Percentiles rank a stretch among this genome's conserved stretches.
Evolutionary conservation across 2,329 filamentous ascomycete species (phyloP).

Genomic region (Bipolaris sorokiniana): DNA sequence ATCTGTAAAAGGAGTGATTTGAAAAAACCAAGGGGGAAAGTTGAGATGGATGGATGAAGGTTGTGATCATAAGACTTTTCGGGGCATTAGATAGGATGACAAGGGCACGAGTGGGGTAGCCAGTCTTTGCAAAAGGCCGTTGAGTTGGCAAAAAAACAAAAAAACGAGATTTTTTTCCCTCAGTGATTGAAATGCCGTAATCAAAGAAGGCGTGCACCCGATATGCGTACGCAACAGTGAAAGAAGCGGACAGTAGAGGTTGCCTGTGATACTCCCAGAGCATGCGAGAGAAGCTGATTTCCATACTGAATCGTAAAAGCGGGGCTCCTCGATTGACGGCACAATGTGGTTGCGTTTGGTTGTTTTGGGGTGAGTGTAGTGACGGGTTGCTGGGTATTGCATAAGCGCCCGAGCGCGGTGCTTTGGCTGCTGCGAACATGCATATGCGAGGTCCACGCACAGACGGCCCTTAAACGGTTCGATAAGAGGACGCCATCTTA

Average conservation of each 20-base stretch:
- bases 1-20: constrained; percentile 8
- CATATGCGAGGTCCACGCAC: constrained; percentile 20
- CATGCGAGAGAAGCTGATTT: background rate
- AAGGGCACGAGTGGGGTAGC: background rate
- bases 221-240: background rate
- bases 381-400: constrained; percentile 21
- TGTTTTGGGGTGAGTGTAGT: constrained; percentile 1
- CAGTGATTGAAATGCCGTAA: background rate
- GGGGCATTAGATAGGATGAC: constrained; percentile 1
- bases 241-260: background rate
- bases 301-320: background rate
- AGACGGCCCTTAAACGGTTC: constrained; percentile 4
- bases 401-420: constrained; percentile 29
- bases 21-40: background rate
- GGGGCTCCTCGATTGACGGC: background rate
- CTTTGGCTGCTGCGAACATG: constrained; percentile 22
- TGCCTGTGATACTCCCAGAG: background rate
- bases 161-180: background rate
- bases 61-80: constrained; percentile 6
- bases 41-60: background rate
- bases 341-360: constrained; percentile 3
- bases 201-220: background rate
- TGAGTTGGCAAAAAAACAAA: background rate
- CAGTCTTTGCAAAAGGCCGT: background rate
- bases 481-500: constrained; percentile 9